Evolutionary conservation across 108 stramenopile genomes (phyloP).

Genomic region (Skeletonema menzelii): DNA sequence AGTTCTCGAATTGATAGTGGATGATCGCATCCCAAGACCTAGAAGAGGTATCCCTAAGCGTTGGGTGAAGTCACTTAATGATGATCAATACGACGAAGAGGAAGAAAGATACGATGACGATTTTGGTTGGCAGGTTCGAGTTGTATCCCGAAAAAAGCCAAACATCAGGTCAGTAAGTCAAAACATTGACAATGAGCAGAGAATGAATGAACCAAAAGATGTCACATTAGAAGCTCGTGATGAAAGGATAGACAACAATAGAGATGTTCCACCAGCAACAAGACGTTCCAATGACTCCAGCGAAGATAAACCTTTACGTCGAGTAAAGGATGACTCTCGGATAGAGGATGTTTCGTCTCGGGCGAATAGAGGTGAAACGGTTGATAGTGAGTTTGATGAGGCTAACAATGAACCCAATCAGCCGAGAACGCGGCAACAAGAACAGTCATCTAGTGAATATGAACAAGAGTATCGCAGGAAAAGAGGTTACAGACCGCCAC

Average conservation of each 20-base stretch:
- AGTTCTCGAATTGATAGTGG: conserved; percentile 59
- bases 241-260: background rate
- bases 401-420: background rate
- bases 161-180: background rate
- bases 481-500: background rate
- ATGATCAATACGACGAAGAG: conserved; percentile 10
- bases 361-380: background rate
- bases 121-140: conserved; percentile 38
- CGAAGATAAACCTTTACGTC: background rate
- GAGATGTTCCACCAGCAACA: background rate
- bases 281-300: background rate
- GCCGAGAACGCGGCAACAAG: background rate
- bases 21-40: conserved; percentile 56
- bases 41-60: conserved; percentile 59
- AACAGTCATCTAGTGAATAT: background rate
- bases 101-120: conserved; percentile 38
- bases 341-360: background rate
- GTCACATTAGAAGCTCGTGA: background rate
- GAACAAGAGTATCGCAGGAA: background rate
- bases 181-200: background rate
- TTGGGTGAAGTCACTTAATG: conserved; percentile 49
- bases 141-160: conserved; percentile 5
- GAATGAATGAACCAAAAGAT: conserved; percentile 13
- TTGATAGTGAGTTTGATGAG: background rate
- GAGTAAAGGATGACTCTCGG: background rate